Evolutionary conservation across 2,329 filamentous ascomycete genomes (phyloP).

Genomic region (Curvularia eragrostidis): DNA sequence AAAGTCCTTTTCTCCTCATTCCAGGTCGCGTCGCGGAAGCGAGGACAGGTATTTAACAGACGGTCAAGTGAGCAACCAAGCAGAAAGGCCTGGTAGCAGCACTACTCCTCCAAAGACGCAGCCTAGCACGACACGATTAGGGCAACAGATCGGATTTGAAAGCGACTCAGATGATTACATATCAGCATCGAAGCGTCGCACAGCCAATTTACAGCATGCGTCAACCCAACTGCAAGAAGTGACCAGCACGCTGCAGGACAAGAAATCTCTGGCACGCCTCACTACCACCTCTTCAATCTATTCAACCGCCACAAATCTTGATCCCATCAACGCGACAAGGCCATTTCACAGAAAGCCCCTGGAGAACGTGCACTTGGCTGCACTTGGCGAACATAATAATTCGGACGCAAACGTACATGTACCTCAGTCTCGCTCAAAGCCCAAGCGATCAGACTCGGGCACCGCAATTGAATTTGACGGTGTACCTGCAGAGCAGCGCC

Average conservation of each 20-base stretch:
- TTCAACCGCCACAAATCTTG: conserved; percentile 1
- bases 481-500: conserved; percentile 29
- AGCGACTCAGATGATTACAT: conserved; percentile 10
- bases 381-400: not conserved
- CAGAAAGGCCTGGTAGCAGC: conserved; percentile 10
- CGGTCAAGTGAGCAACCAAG: conserved; percentile 1
- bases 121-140: conserved; percentile 27
- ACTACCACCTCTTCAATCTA: conserved; percentile 17
- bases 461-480: conserved; percentile 39
- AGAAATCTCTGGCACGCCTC: conserved; percentile 5
- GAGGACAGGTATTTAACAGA: conserved; percentile 3
- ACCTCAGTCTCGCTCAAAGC: conserved; percentile 15
- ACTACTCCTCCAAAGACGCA: conserved; percentile 22
- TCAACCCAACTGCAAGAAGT: conserved; percentile 6
- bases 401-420: not conserved
- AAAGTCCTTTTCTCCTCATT: conserved; percentile 26
- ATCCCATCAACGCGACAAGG: not conserved
- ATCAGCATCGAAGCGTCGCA: not conserved
- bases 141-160: conserved; percentile 26
- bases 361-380: not conserved
- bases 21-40: conserved; percentile 17
- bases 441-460: conserved; percentile 41
- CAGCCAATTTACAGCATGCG: conserved; percentile 4
- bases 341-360: not conserved
- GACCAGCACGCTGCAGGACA: conserved; percentile 3